These are phyloP conservation scores for Arbutus unedo DNA, from an alignment of 148 eudicot genomes.

Conservation along the genomic window DNA sequence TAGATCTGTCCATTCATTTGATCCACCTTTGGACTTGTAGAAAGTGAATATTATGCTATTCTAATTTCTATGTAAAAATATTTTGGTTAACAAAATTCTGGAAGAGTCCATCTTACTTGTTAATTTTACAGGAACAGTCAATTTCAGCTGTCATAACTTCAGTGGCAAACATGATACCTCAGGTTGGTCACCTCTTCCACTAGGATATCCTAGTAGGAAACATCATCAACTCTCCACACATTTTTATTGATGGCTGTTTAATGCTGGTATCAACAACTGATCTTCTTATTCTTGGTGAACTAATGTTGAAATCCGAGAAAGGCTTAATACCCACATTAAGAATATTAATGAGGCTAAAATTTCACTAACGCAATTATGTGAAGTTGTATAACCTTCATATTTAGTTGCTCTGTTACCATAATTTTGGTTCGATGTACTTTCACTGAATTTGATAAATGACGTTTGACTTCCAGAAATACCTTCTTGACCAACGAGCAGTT, in stretches of 20 bases:
- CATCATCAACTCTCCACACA: neutral
- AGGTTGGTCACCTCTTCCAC: slow-evolving; percentile 44
- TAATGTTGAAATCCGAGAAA: neutral
- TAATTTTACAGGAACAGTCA: slow-evolving; percentile 70
- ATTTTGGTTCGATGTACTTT: neutral
- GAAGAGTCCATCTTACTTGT: neutral
- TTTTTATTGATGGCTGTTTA: neutral
- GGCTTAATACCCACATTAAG: neutral
- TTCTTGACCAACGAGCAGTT: slow-evolving; percentile 87
- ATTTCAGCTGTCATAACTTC: slow-evolving; percentile 80
- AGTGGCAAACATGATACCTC: slow-evolving; percentile 82
- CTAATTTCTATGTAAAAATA: neutral
- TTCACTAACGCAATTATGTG: neutral
- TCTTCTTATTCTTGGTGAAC: neutral
- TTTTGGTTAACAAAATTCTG: neutral
- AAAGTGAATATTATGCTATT: neutral
- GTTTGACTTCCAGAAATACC: slow-evolving; percentile 61
- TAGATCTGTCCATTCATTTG: neutral
- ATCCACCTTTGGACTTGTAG: neutral
- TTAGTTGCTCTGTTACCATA: neutral
- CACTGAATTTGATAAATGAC: slow-evolving; percentile 9
- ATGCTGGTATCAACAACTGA: neutral
- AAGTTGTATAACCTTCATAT: neutral
- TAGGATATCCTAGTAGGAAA: neutral
- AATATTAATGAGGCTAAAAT: neutral